A percentile compares a stretch with the other conserved stretches of the same genome.
Conservation (phyloP, 768 basidiomycete genomes). For the Galerina marginata region DNA sequence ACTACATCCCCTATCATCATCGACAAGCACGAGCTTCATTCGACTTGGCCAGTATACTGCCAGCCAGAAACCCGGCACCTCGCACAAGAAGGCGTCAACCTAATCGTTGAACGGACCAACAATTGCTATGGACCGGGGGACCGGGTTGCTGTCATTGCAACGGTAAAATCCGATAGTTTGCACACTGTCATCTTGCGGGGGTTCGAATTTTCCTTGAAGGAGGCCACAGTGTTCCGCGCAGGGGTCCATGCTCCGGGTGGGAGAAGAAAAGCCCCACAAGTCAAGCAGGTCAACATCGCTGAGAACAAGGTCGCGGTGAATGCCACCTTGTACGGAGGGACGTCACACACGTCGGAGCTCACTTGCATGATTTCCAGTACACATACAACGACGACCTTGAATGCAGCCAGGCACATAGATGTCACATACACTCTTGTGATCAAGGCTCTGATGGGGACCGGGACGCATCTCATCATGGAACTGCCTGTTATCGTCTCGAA, state of each 20-base stretch:
- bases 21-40: conserved; percentile 93
- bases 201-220: conserved; percentile 81
- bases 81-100: conserved; percentile 69
- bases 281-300: conserved; percentile 57
- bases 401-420: conserved; percentile 83
- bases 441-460: conserved; percentile 77
- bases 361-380: conserved; percentile 69
- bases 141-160: conserved; percentile 71
- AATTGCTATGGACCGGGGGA: conserved; percentile 91
- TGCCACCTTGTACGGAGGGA: conserved; percentile 74
- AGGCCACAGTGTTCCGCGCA: conserved; percentile 77
- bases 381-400: conserved; percentile 83
- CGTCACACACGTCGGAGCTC: conserved; percentile 75
- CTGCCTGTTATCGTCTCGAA: conserved; percentile 84
- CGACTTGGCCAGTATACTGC: conserved; percentile 90
- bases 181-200: conserved; percentile 78
- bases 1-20: conserved; percentile 77
- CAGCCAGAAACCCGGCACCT: conserved; percentile 76
- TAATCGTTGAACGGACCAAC: conserved; percentile 75
- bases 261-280: conserved; percentile 65
- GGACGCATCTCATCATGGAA: conserved; percentile 68
- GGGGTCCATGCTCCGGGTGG: conserved; percentile 53
- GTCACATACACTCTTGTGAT: conserved; percentile 80
- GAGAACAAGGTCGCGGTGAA: conserved; percentile 78
- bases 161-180: conserved; percentile 72